These are phyloP conservation scores for Penstemon barbatus DNA, from an alignment of 257 asterid species.

Conservation along the genomic window DNA sequence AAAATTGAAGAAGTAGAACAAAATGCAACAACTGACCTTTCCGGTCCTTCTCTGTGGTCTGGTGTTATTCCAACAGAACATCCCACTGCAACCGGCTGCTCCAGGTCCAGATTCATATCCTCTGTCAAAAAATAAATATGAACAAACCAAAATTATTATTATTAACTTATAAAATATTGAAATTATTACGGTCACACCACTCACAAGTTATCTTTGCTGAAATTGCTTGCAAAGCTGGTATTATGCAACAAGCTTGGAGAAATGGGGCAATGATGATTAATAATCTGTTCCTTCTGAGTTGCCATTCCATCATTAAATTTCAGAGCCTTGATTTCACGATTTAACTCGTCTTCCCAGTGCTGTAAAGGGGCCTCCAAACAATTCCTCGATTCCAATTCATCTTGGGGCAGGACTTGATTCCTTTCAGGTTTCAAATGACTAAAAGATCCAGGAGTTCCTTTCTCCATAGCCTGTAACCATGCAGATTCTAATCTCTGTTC, in stretches of 20 bases:
- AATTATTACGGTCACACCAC: conserved; percentile 29
- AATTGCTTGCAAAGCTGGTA: conserved; percentile 49
- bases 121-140: conserved; percentile 42
- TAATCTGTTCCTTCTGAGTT: conserved; percentile 44
- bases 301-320: conserved; percentile 49
- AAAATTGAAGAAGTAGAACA: background rate
- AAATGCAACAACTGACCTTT: conserved; percentile 38
- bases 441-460: conserved; percentile 64
- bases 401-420: conserved; percentile 90
- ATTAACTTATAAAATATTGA: background rate
- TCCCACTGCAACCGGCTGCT: conserved; percentile 71
- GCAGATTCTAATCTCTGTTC: conserved; percentile 92
- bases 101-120: conserved; percentile 91
- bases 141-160: background rate
- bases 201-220: conserved; percentile 73
- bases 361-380: conserved; percentile 43
- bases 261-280: conserved; percentile 51
- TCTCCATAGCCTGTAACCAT: conserved; percentile 89
- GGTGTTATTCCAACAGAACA: conserved; percentile 82
- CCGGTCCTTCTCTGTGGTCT: conserved; percentile 46
- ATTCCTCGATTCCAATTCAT: conserved; percentile 38
- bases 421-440: conserved; percentile 70
- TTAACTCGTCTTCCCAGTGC: conserved; percentile 76
- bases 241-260: conserved; percentile 93
- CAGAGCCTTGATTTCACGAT: conserved; percentile 58